phyloP scores from a whole-genome alignment of 1,284 basidiomycete genomes.

The Wallemia hederae region DNA sequence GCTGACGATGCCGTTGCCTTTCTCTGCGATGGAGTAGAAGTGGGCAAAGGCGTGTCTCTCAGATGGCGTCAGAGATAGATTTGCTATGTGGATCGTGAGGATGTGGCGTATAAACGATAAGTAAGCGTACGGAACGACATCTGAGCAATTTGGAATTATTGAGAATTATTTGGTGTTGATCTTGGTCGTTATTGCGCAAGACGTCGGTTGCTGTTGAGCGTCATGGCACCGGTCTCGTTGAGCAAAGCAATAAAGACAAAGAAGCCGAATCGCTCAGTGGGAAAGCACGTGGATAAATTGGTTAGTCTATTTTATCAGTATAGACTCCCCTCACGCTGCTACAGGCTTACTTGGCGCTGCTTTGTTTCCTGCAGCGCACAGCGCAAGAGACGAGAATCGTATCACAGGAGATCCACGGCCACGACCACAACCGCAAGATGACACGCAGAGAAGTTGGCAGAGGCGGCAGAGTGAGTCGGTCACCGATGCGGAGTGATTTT shows the following conservation, averaged over 20 bases:
- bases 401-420: not conserved
- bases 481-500: no score
- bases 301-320: not conserved
- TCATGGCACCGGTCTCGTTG: not conserved
- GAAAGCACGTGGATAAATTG: not conserved
- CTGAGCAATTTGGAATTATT: no score
- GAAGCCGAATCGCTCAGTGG: not conserved
- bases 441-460: not conserved
- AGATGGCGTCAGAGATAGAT: not conserved
- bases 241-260: not conserved
- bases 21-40: not conserved
- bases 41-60: not conserved
- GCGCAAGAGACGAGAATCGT: not conserved
- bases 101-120: no score
- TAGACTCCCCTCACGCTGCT: not conserved
- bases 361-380: not conserved
- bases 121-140: no score
- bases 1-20: slow-evolving; percentile 32
- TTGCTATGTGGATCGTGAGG: no score
- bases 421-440: not conserved
- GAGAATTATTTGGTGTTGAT: no score
- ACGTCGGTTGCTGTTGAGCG: no score
- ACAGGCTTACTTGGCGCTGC: not conserved
- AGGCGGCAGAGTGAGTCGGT: not conserved
- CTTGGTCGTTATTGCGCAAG: no score